Base-by-base conservation (phyloP, 345 rosid genomes). In the Fremontodendron californicum region DNA sequence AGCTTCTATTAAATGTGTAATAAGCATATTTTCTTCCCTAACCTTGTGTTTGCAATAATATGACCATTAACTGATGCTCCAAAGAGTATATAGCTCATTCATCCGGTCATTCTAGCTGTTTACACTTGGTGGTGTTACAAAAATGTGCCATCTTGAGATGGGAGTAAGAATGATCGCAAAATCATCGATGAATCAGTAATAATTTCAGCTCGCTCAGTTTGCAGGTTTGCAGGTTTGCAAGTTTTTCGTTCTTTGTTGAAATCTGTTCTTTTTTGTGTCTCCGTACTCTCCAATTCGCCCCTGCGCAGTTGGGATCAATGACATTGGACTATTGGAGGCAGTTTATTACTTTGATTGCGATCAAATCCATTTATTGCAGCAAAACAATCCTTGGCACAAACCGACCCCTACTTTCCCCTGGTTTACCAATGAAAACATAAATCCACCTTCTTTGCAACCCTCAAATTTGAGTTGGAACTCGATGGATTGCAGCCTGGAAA, bases 1-100 rank as follows among this genome's bases (percentile, higher is more conserved):
- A 71, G 16, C 39, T 80, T 71, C 15, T 39, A 31, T 67, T 19
- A 57, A 76, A 55, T 77, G 76, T 71, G 61, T 15, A 46, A 71
- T 81, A 76, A 79, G 64, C 54, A 52, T 63, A 37, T 63, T n/a
- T 57, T 75, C 33, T 64, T 48, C 70, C 21, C 4, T 8, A 48
- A 18, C 12, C 23, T 29, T 67, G 9, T 21, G 29, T 1, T 67
- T 39, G 72, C 29, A 37, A 19, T 19, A 35, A 15, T 33, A 63
- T 63, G 68, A 5, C 39, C 39, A 25, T 21, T 23, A 18, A 54
- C 18, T 52, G 11, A 72, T 9, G 43, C 48, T 27, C 5, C 9
- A 66, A 40, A 29, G 37, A 23, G 4, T 9, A 1, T 37, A 19
- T 9, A 1, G 13, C 13, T 9, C 52, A 42, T 21, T 19, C 13